Conservation (phyloP, 2,329 filamentous ascomycete species). For the Penicillium polonicum region DNA sequence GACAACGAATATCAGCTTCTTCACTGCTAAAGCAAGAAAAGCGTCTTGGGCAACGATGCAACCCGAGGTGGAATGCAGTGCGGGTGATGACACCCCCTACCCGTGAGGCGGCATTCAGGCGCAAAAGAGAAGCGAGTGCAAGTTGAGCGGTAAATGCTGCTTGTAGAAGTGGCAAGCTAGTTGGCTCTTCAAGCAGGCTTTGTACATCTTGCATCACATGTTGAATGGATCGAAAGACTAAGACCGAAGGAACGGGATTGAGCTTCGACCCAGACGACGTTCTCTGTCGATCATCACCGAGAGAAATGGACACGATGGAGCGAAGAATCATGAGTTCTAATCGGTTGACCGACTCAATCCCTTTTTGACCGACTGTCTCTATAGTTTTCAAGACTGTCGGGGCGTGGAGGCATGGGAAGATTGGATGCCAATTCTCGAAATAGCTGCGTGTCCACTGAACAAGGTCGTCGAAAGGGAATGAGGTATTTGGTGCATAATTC, state of each 20-base stretch:
- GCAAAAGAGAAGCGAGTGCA: conserved; percentile 57
- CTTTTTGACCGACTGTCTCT: conserved; percentile 43
- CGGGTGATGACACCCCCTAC: conserved; percentile 56
- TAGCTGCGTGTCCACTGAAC: conserved; percentile 54
- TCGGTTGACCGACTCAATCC: conserved; percentile 30
- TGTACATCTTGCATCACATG: conserved; percentile 53
- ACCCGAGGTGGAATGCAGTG: conserved; percentile 57
- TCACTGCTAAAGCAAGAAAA: conserved; percentile 51
- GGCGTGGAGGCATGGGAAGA: conserved; percentile 58
- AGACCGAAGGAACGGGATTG: conserved; percentile 40
- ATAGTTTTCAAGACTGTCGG: conserved; percentile 51
- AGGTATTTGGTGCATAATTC: background rate
- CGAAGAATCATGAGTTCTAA: conserved; percentile 48
- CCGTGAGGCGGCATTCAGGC: conserved; percentile 57
- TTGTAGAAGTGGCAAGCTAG: conserved; percentile 51
- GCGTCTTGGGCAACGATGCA: conserved; percentile 58
- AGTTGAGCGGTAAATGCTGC: conserved; percentile 55
- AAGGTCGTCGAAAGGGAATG: conserved; percentile 50
- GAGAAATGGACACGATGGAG: conserved; percentile 54
- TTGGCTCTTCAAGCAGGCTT: conserved; percentile 48
- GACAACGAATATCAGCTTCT: conserved; percentile 51
- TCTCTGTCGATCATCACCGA: conserved; percentile 53
- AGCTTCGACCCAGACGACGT: conserved; percentile 2
- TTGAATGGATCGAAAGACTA: conserved; percentile 52
- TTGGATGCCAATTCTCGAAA: conserved; percentile 59